Percentiles rank a stretch among this genome's conserved stretches.
Conservation (phyloP, 2,329 filamentous ascomycete genomes). For the Penicillium sp. region DNA sequence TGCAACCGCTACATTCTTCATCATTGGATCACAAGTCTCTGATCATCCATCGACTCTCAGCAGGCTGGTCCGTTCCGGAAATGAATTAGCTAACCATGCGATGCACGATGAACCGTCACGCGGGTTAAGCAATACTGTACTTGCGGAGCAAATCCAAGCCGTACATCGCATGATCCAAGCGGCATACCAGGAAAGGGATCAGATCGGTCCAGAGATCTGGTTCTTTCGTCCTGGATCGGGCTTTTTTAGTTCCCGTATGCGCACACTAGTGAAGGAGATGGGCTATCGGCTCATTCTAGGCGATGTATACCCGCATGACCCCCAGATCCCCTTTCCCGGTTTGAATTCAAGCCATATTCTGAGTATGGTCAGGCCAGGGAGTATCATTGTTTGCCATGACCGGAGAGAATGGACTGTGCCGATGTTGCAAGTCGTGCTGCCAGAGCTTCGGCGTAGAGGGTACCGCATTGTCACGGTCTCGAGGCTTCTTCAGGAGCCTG, state of each 20-base stretch:
- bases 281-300: slow-evolving; percentile 78
- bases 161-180: slow-evolving; percentile 66
- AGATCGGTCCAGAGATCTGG: slow-evolving; percentile 53
- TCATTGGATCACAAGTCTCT: slow-evolving; percentile 77
- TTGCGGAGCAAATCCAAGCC: slow-evolving; percentile 65
- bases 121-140: slow-evolving; percentile 60
- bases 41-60: slow-evolving; percentile 60
- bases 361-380: slow-evolving; percentile 76
- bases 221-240: slow-evolving; percentile 86
- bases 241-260: slow-evolving; percentile 76
- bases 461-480: slow-evolving; percentile 75
- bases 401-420: slow-evolving; percentile 78
- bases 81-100: slow-evolving; percentile 84
- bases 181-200: slow-evolving; percentile 55
- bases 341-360: slow-evolving; percentile 79
- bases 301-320: slow-evolving; percentile 86
- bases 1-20: slow-evolving; percentile 82
- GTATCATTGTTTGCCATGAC: slow-evolving; percentile 86
- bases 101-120: slow-evolving; percentile 83
- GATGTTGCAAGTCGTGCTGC: slow-evolving; percentile 75
- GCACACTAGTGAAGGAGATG: slow-evolving; percentile 60
- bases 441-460: slow-evolving; percentile 69
- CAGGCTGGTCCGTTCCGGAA: slow-evolving; percentile 63
- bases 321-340: slow-evolving; percentile 72
- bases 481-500: slow-evolving; percentile 60